Percentiles rank a stretch among this genome's conserved stretches.
These are phyloP conservation scores for Pholiota molesta DNA, from an alignment of 768 basidiomycete genomes.

Conservation along the genomic window DNA sequence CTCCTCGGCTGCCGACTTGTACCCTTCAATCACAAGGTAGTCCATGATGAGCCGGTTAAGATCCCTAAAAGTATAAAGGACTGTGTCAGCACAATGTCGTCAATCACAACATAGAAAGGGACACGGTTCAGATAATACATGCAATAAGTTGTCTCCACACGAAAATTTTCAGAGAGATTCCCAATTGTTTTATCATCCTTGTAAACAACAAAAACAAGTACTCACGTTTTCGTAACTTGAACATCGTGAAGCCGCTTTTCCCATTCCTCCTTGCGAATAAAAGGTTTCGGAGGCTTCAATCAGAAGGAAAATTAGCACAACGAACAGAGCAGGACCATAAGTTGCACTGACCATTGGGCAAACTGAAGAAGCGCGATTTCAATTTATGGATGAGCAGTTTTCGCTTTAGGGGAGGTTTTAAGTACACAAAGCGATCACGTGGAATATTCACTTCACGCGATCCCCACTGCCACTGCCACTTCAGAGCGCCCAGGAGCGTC, in stretches of 20 bases:
- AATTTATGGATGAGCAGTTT: slow-evolving; percentile 31
- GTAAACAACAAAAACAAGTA: slow-evolving; percentile 29
- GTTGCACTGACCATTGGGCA: slow-evolving; percentile 39
- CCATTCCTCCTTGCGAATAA: slow-evolving; percentile 85
- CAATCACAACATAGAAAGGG: slow-evolving; percentile 23
- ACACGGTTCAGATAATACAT: slow-evolving; percentile 84
- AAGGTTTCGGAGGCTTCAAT: slow-evolving; percentile 51
- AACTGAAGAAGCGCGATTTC: slow-evolving; percentile 17
- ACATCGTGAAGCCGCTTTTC: slow-evolving; percentile 81
- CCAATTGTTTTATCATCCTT: slow-evolving; percentile 81
- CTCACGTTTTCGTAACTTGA: slow-evolving; percentile 88
- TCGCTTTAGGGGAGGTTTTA: slow-evolving; percentile 39
- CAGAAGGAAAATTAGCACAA: slow-evolving; percentile 11
- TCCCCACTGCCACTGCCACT: background rate
- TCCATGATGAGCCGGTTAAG: slow-evolving; percentile 95
- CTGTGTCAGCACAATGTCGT: slow-evolving; percentile 24
- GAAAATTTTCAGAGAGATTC: slow-evolving; percentile 95
- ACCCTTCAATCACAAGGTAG: slow-evolving; percentile 97
- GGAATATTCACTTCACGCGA: background rate
- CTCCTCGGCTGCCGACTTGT: slow-evolving; percentile 93
- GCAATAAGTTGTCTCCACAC: slow-evolving; percentile 74
- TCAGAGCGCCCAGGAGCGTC: background rate
- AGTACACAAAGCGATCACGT: slow-evolving; percentile 14
- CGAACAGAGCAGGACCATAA: slow-evolving; percentile 9
- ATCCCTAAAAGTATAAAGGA: slow-evolving; percentile 59